phyloP scores from a whole-genome alignment of 2,329 filamentous ascomycete genomes.

The Sporothrix luriei region DNA sequence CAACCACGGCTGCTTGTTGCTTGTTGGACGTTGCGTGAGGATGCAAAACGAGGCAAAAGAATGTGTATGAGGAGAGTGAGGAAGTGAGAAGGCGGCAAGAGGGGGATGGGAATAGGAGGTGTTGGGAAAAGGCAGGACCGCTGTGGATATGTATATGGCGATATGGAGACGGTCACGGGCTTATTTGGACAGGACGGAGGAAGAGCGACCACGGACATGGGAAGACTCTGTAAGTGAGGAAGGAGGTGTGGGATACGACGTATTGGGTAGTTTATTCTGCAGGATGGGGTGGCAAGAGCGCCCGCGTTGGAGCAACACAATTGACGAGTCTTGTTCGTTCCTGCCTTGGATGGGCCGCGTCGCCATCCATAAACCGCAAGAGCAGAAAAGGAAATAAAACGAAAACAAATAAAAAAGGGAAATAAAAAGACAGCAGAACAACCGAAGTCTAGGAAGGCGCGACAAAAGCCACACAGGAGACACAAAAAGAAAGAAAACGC shows the following conservation, averaged over 20 bases:
- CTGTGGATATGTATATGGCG: conserved; percentile 11
- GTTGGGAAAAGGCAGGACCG: neutral
- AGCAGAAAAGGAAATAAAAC: neutral
- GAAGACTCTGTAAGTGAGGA: neutral
- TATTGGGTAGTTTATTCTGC: neutral
- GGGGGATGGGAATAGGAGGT: neutral
- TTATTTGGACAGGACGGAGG: conserved; percentile 22
- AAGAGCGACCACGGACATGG: conserved; percentile 26
- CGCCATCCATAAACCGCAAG: neutral
- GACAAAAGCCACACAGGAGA: neutral
- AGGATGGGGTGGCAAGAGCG: conserved; percentile 22
- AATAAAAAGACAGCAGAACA: neutral
- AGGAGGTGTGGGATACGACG: neutral
- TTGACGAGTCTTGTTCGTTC: conserved; percentile 23
- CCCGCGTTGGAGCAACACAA: neutral
- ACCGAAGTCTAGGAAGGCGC: neutral
- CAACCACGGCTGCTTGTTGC: neutral
- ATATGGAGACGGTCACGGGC: conserved; percentile 1
- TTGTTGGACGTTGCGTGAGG: neutral
- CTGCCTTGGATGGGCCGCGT: conserved; percentile 29
- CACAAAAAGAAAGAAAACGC: neutral
- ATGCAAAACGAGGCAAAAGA: neutral
- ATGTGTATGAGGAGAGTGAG: neutral
- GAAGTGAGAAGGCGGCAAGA: neutral
- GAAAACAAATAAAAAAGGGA: neutral